Percentiles rank a stretch among this genome's conserved stretches.
Evolutionary conservation across 1,139 yeast genomes (phyloP).

Genomic region (Blastobotrys aristatus): DNA sequence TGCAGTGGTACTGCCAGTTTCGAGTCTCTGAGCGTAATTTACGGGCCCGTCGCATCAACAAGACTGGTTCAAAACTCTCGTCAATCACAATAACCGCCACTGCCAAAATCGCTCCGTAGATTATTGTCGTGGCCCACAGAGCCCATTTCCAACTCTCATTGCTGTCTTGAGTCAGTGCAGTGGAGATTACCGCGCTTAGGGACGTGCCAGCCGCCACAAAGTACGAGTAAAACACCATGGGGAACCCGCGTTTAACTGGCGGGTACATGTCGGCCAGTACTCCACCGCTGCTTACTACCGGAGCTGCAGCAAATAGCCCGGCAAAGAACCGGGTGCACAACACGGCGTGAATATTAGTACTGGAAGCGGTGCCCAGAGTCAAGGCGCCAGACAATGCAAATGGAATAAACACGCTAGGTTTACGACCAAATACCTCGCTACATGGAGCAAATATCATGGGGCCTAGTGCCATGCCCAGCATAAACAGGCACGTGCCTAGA

Average conservation of each 20-base stretch:
- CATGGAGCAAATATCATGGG: slow-evolving; percentile 77
- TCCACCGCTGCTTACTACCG: slow-evolving; percentile 73
- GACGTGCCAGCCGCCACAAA: slow-evolving; percentile 73
- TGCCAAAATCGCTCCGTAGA: slow-evolving; percentile 55
- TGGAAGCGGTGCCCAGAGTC: slow-evolving; percentile 29
- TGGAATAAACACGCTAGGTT: slow-evolving; percentile 60
- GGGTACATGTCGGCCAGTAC: slow-evolving; percentile 65
- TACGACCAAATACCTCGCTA: slow-evolving; percentile 75
- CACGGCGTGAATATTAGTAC: slow-evolving; percentile 51
- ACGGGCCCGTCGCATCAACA: slow-evolving; percentile 53
- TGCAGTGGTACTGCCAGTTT: slow-evolving; percentile 43
- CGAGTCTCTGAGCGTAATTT: slow-evolving; percentile 55
- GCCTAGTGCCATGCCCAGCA: slow-evolving; percentile 70
- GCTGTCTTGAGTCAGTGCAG: slow-evolving; percentile 52
- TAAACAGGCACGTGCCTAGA: slow-evolving; percentile 63
- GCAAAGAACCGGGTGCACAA: slow-evolving; percentile 63
- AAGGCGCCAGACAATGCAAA: slow-evolving; percentile 47
- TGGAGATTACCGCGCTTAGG: slow-evolving; percentile 63
- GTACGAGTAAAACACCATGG: slow-evolving; percentile 65
- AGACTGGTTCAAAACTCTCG: slow-evolving; percentile 69
- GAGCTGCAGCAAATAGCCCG: slow-evolving; percentile 71
- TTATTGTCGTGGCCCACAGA: slow-evolving; percentile 57
- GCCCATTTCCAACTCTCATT: slow-evolving; percentile 53
- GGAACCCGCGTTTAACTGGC: slow-evolving; percentile 60
- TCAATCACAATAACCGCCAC: slow-evolving; percentile 46